Conservation (phyloP, 2,329 filamentous ascomycete species). For the Teratosphaeria gauchensis region DNA sequence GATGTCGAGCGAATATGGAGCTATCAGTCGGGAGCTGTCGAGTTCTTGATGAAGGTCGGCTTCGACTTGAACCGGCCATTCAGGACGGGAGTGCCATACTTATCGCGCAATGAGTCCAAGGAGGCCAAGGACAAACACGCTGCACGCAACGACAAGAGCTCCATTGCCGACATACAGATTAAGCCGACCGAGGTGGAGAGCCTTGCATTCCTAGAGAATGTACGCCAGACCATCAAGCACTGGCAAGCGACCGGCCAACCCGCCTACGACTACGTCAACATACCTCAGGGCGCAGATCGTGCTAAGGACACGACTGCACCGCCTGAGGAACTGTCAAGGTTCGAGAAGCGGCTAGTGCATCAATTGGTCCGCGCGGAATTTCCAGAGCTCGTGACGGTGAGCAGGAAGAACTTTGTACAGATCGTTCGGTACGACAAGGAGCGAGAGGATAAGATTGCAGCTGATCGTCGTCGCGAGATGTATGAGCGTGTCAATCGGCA, state of each 20-base stretch:
- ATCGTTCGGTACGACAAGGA: conserved; percentile 33
- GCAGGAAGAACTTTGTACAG: conserved; percentile 34
- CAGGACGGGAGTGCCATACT: conserved; percentile 49
- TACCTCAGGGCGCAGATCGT: conserved; percentile 16
- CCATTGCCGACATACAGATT: conserved; percentile 38
- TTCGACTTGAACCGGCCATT: conserved; percentile 52
- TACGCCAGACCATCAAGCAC: conserved; percentile 31
- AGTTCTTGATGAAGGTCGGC: conserved; percentile 50
- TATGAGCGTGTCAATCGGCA: conserved; percentile 34
- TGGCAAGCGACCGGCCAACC: conserved; percentile 33
- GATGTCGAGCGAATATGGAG: conserved; percentile 52
- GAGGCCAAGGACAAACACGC: conserved; percentile 36
- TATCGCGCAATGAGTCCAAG: conserved; percentile 50
- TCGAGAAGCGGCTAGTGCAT: conserved; percentile 56
- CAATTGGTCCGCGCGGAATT: conserved; percentile 57
- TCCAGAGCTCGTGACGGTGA: conserved; percentile 35
- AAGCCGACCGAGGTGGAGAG: conserved; percentile 44
- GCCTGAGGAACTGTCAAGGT: conserved; percentile 39
- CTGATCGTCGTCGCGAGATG: conserved; percentile 28
- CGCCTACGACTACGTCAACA: conserved; percentile 25
- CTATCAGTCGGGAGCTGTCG: conserved; percentile 49
- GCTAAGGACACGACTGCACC: conserved; percentile 11
- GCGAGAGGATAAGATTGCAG: conserved; percentile 33
- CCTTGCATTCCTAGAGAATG: conserved; percentile 41
- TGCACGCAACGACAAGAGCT: conserved; percentile 33